Base-by-base conservation (phyloP, 2,329 filamentous ascomycete species). In the Fusarium cicatricum region DNA sequence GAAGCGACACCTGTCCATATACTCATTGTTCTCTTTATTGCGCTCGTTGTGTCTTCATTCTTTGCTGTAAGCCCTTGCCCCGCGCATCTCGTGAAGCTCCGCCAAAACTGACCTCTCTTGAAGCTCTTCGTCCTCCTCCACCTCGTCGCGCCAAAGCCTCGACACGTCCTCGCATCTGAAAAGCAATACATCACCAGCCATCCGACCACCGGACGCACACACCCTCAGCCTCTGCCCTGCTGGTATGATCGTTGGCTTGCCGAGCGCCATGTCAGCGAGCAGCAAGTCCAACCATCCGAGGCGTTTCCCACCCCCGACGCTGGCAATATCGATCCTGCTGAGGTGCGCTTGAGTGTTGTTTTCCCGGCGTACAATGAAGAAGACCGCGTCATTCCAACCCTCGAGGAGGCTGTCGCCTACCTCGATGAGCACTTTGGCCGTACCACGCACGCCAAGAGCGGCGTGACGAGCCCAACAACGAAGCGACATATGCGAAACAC, bases 281-380 rank as follows among this genome's bases (percentile, higher is more conserved):
- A 75, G 63, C 71, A 68, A 26, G 57, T 70, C 32, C 58, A 63
- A 55, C 68, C 67, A 67, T 76, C 60, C 70, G 76, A 59, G 71
- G 77, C 76, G 4, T 74, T 72, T 60, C 73, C 74, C 38, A 70
- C 75, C 4, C 74, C 74, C 33, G 80, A 86, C 61, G 74, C 81
- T 14, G 82, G 85, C 64, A 75, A 79, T 38, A 89, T 96, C 49
- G 89, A 92, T 61, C 82, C 88, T 2, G 85, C 92, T 12, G 87
- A 93, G 59, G 77, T 97, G n/a, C 90, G 90, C 72, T 87, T 99
- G 80, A 95, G 90, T 48, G 87, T 98, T 8, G 92, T 99, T 0
- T 89, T 99, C 37, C 95, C 95, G 0, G 95, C 95, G 10, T 99
- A 92, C 82, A 99, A 99, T 66, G 95, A 99, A 71, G 89, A 94